Evolutionary conservation across 129 eudicot species (phyloP).

Genomic region (Lactuca sativa): DNA sequence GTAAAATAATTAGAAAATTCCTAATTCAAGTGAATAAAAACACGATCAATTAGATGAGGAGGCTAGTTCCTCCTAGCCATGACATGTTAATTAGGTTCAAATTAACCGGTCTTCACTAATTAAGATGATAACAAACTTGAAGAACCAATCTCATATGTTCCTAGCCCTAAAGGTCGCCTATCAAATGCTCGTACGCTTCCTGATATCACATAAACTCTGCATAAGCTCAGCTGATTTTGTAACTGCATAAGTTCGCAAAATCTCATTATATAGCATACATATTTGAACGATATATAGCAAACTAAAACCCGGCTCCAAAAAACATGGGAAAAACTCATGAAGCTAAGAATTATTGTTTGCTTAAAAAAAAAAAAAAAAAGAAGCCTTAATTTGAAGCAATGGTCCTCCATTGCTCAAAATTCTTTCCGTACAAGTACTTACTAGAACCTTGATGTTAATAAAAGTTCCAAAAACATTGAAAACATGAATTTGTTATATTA

Average conservation of each 20-base stretch:
- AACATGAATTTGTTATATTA: too few relatives aligned
- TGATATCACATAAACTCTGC: conserved; percentile 55
- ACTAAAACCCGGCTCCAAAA: too few relatives aligned
- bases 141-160: neutral
- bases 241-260: conserved; percentile 37
- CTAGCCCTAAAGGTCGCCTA: conserved; percentile 48
- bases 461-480: too few relatives aligned
- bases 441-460: too few relatives aligned
- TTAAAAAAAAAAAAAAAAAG: too few relatives aligned
- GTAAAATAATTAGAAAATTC: neutral
- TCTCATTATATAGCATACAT: neutral
- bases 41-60: too few relatives aligned
- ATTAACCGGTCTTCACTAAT: neutral
- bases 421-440: too few relatives aligned
- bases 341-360: too few relatives aligned
- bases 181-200: conserved; percentile 53
- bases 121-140: conserved; percentile 13
- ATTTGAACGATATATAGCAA: neutral
- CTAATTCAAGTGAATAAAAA: neutral
- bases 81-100: neutral
- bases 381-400: too few relatives aligned
- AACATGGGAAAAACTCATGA: too few relatives aligned
- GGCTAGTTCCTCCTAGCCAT: neutral
- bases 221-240: conserved; percentile 51
- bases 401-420: too few relatives aligned